Evolutionary conservation across 495 filamentous ascomycete genomes (phyloP).

Genomic region (Talaromyces thailandensis): DNA sequence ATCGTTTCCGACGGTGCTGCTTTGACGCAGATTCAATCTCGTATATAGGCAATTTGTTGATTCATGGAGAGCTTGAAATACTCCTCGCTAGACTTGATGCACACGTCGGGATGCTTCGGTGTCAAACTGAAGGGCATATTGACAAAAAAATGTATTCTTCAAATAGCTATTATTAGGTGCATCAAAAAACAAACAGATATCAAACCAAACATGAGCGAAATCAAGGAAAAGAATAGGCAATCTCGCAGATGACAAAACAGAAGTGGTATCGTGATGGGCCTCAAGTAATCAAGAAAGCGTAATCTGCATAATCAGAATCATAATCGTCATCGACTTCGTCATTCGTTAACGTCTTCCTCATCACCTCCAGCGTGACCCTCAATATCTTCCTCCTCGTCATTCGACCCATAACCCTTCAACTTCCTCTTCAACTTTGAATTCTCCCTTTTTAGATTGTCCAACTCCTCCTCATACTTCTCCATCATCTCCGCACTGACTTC

Average conservation of each 20-base stretch:
- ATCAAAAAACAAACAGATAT: not conserved
- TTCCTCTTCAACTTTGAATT: slow-evolving; percentile 34
- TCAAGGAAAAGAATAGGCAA: not conserved
- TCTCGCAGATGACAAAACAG: not conserved
- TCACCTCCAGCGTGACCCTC: slow-evolving; percentile 2
- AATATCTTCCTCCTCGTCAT: slow-evolving; percentile 8
- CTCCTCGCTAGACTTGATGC: not conserved
- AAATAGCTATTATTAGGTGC: not conserved
- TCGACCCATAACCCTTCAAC: slow-evolving; percentile 11
- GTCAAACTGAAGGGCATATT: not conserved
- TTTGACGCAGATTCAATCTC: too few species aligned
- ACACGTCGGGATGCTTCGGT: not conserved
- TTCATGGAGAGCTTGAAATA: too few species aligned
- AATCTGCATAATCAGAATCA: not conserved
- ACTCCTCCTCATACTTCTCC: slow-evolving; percentile 29
- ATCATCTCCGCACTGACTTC: slow-evolving; percentile 48
- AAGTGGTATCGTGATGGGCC: not conserved
- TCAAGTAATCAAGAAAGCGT: not conserved
- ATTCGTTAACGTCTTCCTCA: slow-evolving; percentile 3
- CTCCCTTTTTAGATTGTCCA: slow-evolving; percentile 35
- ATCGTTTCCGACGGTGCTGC: not conserved
- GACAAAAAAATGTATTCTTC: not conserved
- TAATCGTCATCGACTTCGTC: not conserved
- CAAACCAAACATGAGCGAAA: not conserved
- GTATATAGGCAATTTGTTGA: too few species aligned